Conservation (phyloP, 352 stramenopile genomes). For the Phytophthora podocarpi region DNA sequence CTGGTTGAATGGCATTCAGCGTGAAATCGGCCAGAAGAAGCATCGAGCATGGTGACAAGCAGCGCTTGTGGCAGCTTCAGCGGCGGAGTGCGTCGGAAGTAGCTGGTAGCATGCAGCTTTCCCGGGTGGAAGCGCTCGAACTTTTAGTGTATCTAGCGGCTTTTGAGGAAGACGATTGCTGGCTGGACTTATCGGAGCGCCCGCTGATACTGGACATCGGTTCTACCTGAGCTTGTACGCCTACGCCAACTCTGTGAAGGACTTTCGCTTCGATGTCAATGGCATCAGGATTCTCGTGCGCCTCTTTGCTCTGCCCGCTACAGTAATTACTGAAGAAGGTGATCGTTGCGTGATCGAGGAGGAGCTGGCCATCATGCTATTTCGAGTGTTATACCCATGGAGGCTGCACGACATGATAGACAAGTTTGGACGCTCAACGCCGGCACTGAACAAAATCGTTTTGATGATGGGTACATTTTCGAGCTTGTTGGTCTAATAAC, state of each 20-base stretch:
- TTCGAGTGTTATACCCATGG: background rate
- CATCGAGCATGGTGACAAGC: no score
- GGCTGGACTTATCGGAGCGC: background rate
- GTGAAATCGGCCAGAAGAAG: no score
- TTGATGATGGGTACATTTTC: conserved; percentile 8
- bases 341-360: background rate
- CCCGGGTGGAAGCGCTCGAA: background rate
- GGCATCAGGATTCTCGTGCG: background rate
- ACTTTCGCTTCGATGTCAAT: conserved; percentile 5
- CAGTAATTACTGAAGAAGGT: background rate
- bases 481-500: background rate
- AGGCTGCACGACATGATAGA: conserved; percentile 2
- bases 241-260: background rate
- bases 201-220: background rate
- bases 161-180: background rate
- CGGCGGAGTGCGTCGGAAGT: no score
- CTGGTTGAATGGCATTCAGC: no score
- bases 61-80: no score
- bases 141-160: background rate
- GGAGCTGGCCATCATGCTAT: background rate
- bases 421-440: conserved; percentile 1
- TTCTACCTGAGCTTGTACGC: background rate
- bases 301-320: background rate
- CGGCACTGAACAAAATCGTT: background rate
- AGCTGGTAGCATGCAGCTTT: background rate